Evolutionary conservation across 345 rosid genomes (phyloP).

Genomic region (Hibiscus trionum): DNA sequence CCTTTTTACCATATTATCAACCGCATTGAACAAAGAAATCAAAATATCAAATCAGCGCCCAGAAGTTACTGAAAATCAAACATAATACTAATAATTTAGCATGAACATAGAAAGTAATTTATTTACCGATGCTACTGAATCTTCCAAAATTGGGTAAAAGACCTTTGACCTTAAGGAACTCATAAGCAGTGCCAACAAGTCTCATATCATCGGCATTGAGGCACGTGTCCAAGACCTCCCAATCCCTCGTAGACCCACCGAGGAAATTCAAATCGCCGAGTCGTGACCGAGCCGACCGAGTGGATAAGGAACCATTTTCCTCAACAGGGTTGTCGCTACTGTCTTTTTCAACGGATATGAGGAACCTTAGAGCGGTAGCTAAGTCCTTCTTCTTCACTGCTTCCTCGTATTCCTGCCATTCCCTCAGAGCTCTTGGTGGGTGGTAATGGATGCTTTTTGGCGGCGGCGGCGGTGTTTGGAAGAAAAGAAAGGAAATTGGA

Average conservation of each 20-base stretch:
- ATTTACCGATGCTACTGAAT: slow-evolving; percentile 56
- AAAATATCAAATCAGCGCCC: background rate
- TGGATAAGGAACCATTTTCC: slow-evolving; percentile 7
- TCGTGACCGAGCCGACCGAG: slow-evolving; percentile 17
- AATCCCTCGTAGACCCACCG: slow-evolving; percentile 43
- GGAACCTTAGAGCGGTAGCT: slow-evolving; percentile 66
- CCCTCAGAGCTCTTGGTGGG: slow-evolving; percentile 44
- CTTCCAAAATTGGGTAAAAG: slow-evolving; percentile 69
- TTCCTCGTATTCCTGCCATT: slow-evolving; percentile 83
- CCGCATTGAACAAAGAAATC: background rate
- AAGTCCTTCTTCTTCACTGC: slow-evolving; percentile 85
- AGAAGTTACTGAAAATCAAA: background rate
- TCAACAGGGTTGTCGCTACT: slow-evolving; percentile 13
- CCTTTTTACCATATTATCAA: background rate
- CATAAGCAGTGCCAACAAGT: slow-evolving; percentile 67
- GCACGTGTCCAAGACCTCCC: slow-evolving; percentile 84
- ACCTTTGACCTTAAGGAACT: slow-evolving; percentile 52
- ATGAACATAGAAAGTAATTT: background rate
- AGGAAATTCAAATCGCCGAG: slow-evolving; percentile 28
- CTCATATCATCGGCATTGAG: slow-evolving; percentile 89
- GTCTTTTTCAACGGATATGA: slow-evolving; percentile 41
- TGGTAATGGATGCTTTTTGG: background rate
- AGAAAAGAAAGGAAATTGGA: slow-evolving; percentile 1
- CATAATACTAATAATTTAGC: background rate
- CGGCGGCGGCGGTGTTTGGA: background rate